Evolutionary conservation across 2,329 filamentous ascomycete genomes (phyloP), one percentile per base, ranked within the genome.

Genomic region (Alternaria gaisen): DNA sequence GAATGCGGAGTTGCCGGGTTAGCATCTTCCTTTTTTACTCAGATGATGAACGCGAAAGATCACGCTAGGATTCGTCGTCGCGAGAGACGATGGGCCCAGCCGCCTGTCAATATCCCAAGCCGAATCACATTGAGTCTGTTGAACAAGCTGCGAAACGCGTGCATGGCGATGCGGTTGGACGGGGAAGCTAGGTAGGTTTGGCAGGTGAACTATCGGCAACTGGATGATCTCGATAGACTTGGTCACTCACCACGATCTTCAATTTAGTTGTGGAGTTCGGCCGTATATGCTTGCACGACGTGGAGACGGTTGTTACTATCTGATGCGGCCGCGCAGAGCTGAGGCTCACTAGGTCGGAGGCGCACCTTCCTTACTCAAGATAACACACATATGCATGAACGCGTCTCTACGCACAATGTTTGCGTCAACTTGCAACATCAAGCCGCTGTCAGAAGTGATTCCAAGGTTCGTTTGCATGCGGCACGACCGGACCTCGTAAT

Each of bases 41-140:
- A 58, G 54, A 64, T 63, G 60, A 59, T 65, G 60, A 62, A 68
- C 56, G 62, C 66, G 63, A 61, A 64, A 72, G 68, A 72, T 68
- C 55, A 61, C 72, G 72, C 68, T 72, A 71, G 63, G 28, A 63
- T 43, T 32, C 50, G 53, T 66, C 60, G 66, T 60, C 63, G 68
- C 53, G 61, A 66, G 61, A 66, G 64, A 71, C 63, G 63, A 64
- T 63, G 60, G 64, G 61, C 59, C 68, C 69, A 71, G 69, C 71
- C 70, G 58, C 70, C 63, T 57, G 63, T 62, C 66, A 63, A 68
- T 68, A 61, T 47, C 64, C 64, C 60, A 61, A 62, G 57, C 59
- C 67, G 66, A 72, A 71, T 71, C 72, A 70, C 53, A 58, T 50
- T 58, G 60, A 55, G 60, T n/a, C 41, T 44, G 22, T 38, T 20